Evolutionary conservation across 345 rosid species (phyloP).

Genomic region (Balakata baccata): DNA sequence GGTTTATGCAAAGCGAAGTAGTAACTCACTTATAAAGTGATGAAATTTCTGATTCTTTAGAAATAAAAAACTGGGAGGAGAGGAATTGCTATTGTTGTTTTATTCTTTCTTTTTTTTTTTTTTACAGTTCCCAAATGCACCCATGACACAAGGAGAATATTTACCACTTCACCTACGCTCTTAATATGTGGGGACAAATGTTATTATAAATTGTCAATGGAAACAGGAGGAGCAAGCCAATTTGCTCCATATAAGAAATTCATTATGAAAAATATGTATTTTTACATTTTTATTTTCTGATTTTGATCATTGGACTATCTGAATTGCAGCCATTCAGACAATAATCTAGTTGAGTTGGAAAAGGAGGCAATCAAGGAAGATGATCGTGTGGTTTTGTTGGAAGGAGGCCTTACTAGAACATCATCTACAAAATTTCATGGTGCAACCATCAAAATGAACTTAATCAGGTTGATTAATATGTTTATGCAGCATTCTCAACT

Average conservation of each 20-base stretch:
- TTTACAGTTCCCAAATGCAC: not conserved
- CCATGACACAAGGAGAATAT: not conserved
- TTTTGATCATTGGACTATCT: conserved; percentile 20
- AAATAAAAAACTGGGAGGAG: not conserved
- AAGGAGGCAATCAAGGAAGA: conserved; percentile 63
- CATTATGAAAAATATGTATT: not conserved
- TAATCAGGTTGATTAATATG: conserved; percentile 53
- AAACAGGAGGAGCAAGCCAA: not conserved
- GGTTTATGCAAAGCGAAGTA: not conserved
- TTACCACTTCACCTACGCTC: not conserved
- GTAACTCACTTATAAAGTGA: not conserved
- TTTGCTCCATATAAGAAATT: not conserved
- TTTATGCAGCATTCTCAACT: conserved; percentile 1
- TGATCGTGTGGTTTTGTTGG: conserved; percentile 79
- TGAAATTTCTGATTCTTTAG: too few species aligned
- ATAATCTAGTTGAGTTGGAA: conserved; percentile 73
- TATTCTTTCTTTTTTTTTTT: not conserved
- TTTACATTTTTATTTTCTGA: not conserved
- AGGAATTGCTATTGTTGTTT: not conserved
- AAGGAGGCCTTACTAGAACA: conserved; percentile 81
- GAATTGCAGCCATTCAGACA: conserved; percentile 83
- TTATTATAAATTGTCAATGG: not conserved
- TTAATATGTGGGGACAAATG: not conserved
- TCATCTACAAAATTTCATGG: conserved; percentile 64
- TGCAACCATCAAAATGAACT: conserved; percentile 60